Evolutionary conservation across 176 grass and related monocot species (phyloP), one percentile per base, ranked within the genome.

Genomic region (Rhynchospora breviuscula): DNA sequence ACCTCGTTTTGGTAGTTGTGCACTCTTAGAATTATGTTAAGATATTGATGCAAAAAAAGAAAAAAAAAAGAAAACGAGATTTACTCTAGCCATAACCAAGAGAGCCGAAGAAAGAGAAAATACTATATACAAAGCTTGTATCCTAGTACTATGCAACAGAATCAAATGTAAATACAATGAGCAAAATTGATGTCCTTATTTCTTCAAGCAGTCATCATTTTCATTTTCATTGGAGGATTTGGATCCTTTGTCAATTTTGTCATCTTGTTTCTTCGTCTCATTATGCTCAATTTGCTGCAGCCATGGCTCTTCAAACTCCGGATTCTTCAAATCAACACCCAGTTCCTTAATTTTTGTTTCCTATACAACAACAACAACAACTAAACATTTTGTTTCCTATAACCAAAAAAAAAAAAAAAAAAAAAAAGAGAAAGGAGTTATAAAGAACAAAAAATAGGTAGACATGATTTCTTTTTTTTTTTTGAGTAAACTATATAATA

Each of bases 291-390:
- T 46, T 82, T 47, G 59, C 62, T 14, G 72, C 72, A 31, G 72
- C 7, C 25, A 17, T 56, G 31, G 59, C 15, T 63, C 56, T 35
- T 81, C 78, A 81, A 81, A 29, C 40, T 67, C 60, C 6, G 62
- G 44, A 25, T 67, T 82, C 33, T 67, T 82, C 80, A 82, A 82
- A 63, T 82, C 67, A 51, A 82, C 44, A 29, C n/a, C 59, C 80
- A 82, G 45, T n/a, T 82, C 80, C 79, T 82, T 67, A 12, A 82
- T 65, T 67, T 51, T 82, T 53, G 80, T 35, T 53, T 82, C 80
- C 80, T 82, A 43, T 29, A 67, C n/a, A n/a, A n/a, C n/a, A n/a
- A n/a, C n/a, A n/a, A n/a, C n/a, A n/a, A n/a, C n/a, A n/a, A n/a
- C n/a, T n/a, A n/a, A n/a, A n/a, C n/a, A n/a, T 67, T 51, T 82